Conservation (phyloP, 805 yeast genomes). For the Metschnikowia lochheadii region DNA sequence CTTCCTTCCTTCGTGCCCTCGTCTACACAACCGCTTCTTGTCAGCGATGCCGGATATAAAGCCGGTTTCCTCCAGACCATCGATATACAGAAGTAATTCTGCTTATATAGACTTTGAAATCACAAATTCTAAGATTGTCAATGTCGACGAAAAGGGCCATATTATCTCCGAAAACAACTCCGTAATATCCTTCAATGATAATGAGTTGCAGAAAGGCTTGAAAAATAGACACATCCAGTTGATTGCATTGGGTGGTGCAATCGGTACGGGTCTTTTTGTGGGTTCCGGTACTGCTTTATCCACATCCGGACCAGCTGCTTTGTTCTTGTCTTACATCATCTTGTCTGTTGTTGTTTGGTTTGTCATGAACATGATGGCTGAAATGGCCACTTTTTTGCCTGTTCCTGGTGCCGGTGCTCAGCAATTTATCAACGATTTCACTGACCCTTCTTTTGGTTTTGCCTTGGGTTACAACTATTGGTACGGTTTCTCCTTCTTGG, state of each 20-base stretch:
- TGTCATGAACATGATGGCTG: conserved; percentile 21
- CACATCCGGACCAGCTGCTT: conserved; percentile 17
- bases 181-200: conserved; percentile 11
- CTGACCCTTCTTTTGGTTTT: conserved; percentile 18
- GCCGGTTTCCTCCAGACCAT: conserved; percentile 13
- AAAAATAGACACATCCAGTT: conserved; percentile 21
- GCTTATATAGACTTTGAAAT: conserved; percentile 16
- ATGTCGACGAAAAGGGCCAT: conserved; percentile 18
- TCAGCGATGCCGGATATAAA: conserved; percentile 12
- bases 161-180: conserved; percentile 15
- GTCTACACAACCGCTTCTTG: neutral
- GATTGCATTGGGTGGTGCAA: conserved; percentile 22
- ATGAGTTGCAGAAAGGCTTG: conserved; percentile 17
- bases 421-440: conserved; percentile 17
- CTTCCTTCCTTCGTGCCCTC: no score
- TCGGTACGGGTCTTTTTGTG: conserved; percentile 22
- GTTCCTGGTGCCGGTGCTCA: conserved; percentile 21
- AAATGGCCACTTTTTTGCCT: conserved; percentile 21
- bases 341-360: conserved; percentile 19
- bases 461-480: conserved; percentile 21
- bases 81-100: conserved; percentile 15
- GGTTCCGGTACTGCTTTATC: conserved; percentile 18
- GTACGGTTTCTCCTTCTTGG: conserved; percentile 18
- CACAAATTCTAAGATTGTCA: conserved; percentile 16
- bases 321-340: conserved; percentile 16